Evolutionary conservation across 2,329 filamentous ascomycete species (phyloP).

Genomic region (Aspergillus sp.): DNA sequence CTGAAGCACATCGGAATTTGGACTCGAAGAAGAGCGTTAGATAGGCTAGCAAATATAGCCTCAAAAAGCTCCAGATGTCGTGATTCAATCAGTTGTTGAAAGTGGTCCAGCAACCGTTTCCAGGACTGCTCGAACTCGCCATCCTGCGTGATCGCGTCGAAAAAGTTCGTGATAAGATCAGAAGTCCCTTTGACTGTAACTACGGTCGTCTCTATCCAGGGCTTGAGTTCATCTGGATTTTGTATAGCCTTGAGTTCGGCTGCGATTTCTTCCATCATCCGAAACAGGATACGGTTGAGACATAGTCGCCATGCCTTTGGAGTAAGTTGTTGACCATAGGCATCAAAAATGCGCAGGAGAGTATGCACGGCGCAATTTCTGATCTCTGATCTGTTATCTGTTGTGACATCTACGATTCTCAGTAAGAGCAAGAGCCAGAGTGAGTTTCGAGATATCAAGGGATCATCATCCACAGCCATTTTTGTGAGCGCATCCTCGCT

Average conservation of each 20-base stretch:
- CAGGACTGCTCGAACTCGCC: slow-evolving; percentile 69
- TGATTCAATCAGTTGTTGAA: slow-evolving; percentile 63
- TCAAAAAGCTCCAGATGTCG: slow-evolving; percentile 68
- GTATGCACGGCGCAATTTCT: slow-evolving; percentile 76
- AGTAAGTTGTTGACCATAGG: slow-evolving; percentile 76
- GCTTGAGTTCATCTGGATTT: slow-evolving; percentile 35
- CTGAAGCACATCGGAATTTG: slow-evolving; percentile 41
- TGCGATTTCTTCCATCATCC: slow-evolving; percentile 69
- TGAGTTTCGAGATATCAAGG: slow-evolving; percentile 53
- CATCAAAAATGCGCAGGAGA: slow-evolving; percentile 84
- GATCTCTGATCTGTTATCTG: slow-evolving; percentile 39
- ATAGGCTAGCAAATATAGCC: slow-evolving; percentile 66
- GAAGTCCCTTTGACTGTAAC: slow-evolving; percentile 72
- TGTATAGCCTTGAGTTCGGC: slow-evolving; percentile 36
- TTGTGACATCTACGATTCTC: slow-evolving; percentile 38
- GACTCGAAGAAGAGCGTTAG: slow-evolving; percentile 56
- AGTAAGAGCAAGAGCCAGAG: slow-evolving; percentile 36
- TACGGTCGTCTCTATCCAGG: slow-evolving; percentile 73
- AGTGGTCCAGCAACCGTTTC: slow-evolving; percentile 68
- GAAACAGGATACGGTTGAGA: slow-evolving; percentile 76
- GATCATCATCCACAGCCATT: slow-evolving; percentile 58
- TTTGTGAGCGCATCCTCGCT: slow-evolving; percentile 56
- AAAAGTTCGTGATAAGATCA: slow-evolving; percentile 70
- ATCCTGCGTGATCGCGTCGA: slow-evolving; percentile 67
- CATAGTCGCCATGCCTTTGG: slow-evolving; percentile 81